Conservation (phyloP, 108 stramenopile species). For the Asterionellopsis glacialis region DNA sequence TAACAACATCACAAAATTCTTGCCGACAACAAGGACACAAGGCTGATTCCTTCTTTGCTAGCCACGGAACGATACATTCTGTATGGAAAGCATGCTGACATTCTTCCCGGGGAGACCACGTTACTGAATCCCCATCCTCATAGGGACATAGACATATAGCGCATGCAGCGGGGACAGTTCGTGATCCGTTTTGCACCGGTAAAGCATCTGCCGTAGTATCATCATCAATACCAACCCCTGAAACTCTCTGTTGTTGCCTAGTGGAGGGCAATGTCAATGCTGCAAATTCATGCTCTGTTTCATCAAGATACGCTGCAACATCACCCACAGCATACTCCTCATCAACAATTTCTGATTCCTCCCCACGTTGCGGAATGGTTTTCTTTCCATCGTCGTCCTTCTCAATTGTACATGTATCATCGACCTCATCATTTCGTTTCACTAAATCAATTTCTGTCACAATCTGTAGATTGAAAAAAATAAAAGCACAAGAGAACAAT, state of each 20-base stretch:
- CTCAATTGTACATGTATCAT: background rate
- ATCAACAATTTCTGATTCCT: background rate
- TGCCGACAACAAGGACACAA: constrained; percentile 60
- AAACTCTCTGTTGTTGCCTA: background rate
- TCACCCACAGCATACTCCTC: background rate
- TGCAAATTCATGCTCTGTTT: background rate
- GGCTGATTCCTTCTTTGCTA: constrained; percentile 47
- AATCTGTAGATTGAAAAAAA: no score
- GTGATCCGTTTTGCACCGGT: background rate
- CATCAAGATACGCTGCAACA: background rate
- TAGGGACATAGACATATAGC: constrained; percentile 53
- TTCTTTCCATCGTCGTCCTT: background rate
- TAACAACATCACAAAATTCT: constrained; percentile 21
- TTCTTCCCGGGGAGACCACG: constrained; percentile 15
- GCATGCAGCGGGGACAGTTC: constrained; percentile 33
- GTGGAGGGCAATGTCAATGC: background rate
- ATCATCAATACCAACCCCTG: no score
- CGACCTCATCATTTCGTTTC: background rate
- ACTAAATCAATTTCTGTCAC: no score
- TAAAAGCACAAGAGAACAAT: no score
- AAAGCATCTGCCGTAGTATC: background rate
- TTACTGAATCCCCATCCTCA: constrained; percentile 33
- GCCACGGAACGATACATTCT: constrained; percentile 84
- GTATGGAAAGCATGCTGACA: constrained; percentile 5
- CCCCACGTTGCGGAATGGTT: background rate